These are phyloP conservation scores for Trypanosoma boissoni DNA, from an alignment of 208 protist genomes.

Conservation along the genomic window DNA sequence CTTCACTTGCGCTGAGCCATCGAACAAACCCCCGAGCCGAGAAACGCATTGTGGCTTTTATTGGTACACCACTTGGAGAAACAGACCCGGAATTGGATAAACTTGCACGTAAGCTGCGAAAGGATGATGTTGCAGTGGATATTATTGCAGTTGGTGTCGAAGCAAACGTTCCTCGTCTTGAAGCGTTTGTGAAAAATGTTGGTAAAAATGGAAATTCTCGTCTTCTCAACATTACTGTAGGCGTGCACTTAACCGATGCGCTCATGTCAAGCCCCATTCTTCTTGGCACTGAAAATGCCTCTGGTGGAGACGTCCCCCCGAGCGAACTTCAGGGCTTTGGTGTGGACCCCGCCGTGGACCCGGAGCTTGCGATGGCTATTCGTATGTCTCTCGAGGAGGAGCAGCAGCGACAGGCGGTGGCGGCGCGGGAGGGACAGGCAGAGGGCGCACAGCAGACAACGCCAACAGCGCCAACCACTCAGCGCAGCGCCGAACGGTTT, in stretches of 20 bases:
- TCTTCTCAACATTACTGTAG: slow-evolving; percentile 75
- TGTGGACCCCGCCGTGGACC: slow-evolving; percentile 91
- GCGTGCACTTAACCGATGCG: slow-evolving; percentile 88
- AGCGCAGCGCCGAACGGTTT: slow-evolving; percentile 25
- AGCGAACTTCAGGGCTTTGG: slow-evolving; percentile 58
- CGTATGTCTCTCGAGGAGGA: slow-evolving; percentile 95
- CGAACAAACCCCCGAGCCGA: slow-evolving; percentile 93
- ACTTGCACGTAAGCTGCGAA: slow-evolving; percentile 95
- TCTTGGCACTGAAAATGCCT: slow-evolving; percentile 42
- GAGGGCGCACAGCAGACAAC: not conserved
- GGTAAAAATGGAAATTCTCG: slow-evolving; percentile 85
- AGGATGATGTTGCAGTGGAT: slow-evolving; percentile 97
- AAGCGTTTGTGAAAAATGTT: slow-evolving; percentile 89
- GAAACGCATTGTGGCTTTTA: slow-evolving; percentile 98
- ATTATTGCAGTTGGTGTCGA: slow-evolving; percentile 95
- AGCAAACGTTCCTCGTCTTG: slow-evolving; percentile 88
- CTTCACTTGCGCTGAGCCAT: slow-evolving; percentile 96
- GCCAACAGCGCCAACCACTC: not conserved
- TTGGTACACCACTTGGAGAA: slow-evolving; percentile 94
- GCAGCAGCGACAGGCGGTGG: slow-evolving; percentile 82
- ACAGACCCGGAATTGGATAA: slow-evolving; percentile 83
- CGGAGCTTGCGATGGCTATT: slow-evolving; percentile 95
- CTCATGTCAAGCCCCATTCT: slow-evolving; percentile 92
- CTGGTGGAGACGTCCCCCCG: slow-evolving; percentile 3
- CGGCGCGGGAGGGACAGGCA: slow-evolving; percentile 6